phyloP scores from a whole-genome alignment of 148 eudicot genomes.

The Camellia granthamiana region DNA sequence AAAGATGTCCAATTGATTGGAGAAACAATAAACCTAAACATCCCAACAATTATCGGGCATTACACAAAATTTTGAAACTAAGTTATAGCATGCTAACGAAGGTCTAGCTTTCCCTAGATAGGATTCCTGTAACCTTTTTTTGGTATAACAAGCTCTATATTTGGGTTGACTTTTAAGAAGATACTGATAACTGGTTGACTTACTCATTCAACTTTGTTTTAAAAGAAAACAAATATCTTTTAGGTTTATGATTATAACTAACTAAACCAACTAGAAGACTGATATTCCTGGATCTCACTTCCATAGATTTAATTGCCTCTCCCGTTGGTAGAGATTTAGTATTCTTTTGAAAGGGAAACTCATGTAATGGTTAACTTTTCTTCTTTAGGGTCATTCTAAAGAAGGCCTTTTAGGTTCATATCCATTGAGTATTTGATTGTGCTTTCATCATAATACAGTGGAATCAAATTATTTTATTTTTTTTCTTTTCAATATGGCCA shows the following conservation, averaged over 20 bases:
- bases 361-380: background rate
- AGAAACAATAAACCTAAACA: background rate
- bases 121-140: background rate
- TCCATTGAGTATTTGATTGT: background rate
- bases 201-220: background rate
- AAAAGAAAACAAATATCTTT: background rate
- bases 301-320: background rate
- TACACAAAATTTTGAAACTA: background rate
- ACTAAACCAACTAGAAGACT: background rate
- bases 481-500: background rate
- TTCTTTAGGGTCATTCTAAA: background rate
- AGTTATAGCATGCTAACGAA: background rate
- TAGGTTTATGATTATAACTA: background rate
- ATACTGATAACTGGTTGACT: background rate
- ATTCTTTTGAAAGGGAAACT: background rate
- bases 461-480: background rate
- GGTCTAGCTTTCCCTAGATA: slow-evolving; percentile 1
- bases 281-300: background rate
- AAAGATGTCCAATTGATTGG: background rate
- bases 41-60: background rate
- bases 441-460: background rate
- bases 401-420: background rate
- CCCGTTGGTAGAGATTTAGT: background rate
- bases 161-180: background rate
- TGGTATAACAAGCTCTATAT: background rate